Evolutionary conservation across 129 eudicot species (phyloP).

Genomic region (Kitagawia praeruptora): DNA sequence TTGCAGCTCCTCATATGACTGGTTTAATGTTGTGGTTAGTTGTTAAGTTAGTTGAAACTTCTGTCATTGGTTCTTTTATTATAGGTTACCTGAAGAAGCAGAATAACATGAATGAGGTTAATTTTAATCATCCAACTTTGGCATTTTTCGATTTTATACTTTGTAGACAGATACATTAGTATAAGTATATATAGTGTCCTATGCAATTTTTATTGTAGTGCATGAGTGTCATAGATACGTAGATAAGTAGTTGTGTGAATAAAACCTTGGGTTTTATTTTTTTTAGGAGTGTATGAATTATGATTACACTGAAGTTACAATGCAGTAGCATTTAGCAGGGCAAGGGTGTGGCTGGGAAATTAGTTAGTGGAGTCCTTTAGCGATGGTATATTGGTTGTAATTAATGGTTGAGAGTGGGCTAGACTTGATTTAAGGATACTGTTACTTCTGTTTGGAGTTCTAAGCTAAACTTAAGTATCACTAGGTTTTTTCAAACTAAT

Average conservation of each 20-base stretch:
- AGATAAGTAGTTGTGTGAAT: background rate
- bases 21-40: conserved; percentile 39
- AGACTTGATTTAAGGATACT: no score
- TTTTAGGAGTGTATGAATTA: background rate
- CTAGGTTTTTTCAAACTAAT: no score
- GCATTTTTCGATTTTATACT: no score
- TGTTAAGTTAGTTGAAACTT: conserved; percentile 45
- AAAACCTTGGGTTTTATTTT: background rate
- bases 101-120: conserved; percentile 60
- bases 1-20: conserved; percentile 71
- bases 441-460: no score
- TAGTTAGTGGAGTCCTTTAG: background rate
- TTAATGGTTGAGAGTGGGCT: background rate
- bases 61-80: conserved; percentile 47
- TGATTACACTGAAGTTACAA: no score
- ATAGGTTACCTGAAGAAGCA: conserved; percentile 43
- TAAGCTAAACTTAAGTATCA: no score
- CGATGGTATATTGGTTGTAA: background rate
- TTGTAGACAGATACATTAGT: background rate
- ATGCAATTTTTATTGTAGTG: background rate
- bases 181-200: background rate
- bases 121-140: conserved; percentile 4
- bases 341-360: background rate
- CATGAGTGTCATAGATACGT: background rate
- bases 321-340: background rate